phyloP scores from a whole-genome alignment of 2,329 filamentous ascomycete species.

The Monilinia laxa region DNA sequence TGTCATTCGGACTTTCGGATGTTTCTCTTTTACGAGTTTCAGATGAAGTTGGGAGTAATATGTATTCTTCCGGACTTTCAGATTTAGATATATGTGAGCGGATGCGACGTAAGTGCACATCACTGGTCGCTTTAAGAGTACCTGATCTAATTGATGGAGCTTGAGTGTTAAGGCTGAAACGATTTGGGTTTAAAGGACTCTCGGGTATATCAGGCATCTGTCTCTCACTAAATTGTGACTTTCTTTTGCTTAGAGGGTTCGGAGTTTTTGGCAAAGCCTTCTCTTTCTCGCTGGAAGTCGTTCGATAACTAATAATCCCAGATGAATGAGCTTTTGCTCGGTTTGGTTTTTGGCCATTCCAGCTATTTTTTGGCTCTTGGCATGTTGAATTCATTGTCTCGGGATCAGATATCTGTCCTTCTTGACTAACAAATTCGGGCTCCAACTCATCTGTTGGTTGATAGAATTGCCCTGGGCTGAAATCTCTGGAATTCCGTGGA shows the following conservation, averaged over 20 bases:
- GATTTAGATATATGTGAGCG: neutral
- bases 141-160: neutral
- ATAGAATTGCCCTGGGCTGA: neutral
- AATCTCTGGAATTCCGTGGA: conserved; percentile 12
- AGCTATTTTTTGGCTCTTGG: neutral
- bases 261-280: neutral
- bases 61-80: neutral
- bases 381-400: neutral
- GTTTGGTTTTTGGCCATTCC: neutral
- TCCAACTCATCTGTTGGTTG: neutral
- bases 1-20: neutral
- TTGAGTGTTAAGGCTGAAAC: no score
- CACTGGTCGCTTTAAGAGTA: neutral
- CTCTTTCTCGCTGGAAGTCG: neutral
- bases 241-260: neutral
- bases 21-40: neutral
- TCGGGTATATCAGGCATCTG: conserved; percentile 16
- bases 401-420: neutral
- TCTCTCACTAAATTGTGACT: conserved; percentile 11
- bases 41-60: no score
- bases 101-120: neutral
- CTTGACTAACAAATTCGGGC: neutral
- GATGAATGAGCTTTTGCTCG: neutral
- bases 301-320: neutral
- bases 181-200: neutral